phyloP scores from a whole-genome alignment of 2,329 filamentous ascomycete species.

The Phialophora verrucosa region DNA sequence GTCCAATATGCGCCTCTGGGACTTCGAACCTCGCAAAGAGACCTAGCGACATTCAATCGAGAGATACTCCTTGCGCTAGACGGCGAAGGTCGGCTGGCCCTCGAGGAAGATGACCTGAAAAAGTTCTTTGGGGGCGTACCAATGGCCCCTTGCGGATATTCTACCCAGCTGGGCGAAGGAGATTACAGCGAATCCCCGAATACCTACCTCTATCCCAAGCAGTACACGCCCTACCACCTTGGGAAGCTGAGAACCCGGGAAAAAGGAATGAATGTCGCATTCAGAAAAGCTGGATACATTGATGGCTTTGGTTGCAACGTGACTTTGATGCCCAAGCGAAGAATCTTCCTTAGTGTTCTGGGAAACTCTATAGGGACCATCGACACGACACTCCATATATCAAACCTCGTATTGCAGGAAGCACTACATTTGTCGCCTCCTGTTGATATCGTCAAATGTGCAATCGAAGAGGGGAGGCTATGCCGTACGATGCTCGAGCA shows the following conservation, averaged over 20 bases:
- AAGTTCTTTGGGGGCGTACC: neutral
- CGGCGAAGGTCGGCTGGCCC: neutral
- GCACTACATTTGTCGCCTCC: neutral
- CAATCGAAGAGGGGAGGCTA: neutral
- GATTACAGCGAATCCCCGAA: neutral
- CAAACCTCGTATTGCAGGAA: conserved; percentile 4
- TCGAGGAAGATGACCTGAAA: neutral
- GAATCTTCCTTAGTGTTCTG: neutral
- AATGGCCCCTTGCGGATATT: neutral
- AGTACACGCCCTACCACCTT: neutral
- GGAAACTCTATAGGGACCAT: neutral
- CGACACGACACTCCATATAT: neutral
- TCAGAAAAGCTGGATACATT: conserved; percentile 3
- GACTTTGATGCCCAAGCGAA: neutral
- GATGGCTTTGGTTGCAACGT: conserved; percentile 2
- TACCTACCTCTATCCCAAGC: neutral
- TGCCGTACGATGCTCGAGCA: neutral
- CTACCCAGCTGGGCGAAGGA: neutral
- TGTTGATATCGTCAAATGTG: neutral
- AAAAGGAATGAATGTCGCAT: neutral
- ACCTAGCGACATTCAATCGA: neutral
- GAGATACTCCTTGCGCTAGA: conserved; percentile 3
- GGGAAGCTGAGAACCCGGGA: neutral
- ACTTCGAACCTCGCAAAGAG: neutral
- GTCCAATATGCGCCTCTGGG: neutral